These are phyloP conservation scores for Neoarthrinium moseri DNA, from an alignment of 2,329 filamentous ascomycete species.

Conservation along the genomic window DNA sequence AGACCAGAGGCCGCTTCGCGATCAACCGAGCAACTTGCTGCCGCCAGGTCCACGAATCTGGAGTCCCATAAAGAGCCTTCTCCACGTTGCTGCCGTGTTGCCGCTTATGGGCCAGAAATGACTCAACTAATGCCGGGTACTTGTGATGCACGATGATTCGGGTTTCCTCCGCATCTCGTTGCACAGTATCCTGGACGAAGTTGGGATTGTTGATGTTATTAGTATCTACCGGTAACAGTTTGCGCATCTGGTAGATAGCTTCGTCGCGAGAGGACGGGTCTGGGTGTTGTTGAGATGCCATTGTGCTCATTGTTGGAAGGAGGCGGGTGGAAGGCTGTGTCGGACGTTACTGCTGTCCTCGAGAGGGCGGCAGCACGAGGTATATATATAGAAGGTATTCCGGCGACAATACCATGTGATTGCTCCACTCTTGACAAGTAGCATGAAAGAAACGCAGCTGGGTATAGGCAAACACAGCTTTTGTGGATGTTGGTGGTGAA, in stretches of 20 bases:
- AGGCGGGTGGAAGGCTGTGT: too few relatives aligned
- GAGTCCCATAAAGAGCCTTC: conserved; percentile 16
- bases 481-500: too few relatives aligned
- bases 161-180: conserved; percentile 19
- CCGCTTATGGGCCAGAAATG: conserved; percentile 27
- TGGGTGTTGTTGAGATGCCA: background rate
- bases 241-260: background rate
- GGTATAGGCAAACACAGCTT: too few relatives aligned
- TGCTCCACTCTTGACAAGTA: too few relatives aligned
- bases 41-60: conserved; percentile 18
- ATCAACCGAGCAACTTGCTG: conserved; percentile 23
- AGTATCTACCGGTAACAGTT: conserved; percentile 13
- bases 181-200: conserved; percentile 17
- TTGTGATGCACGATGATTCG: conserved; percentile 24
- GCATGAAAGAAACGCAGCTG: too few relatives aligned
- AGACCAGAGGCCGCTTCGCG: conserved; percentile 22
- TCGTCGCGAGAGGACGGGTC: background rate
- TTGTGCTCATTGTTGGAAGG: too few relatives aligned
- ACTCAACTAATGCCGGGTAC: conserved; percentile 21
- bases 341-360: too few relatives aligned
- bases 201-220: conserved; percentile 20
- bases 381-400: too few relatives aligned
- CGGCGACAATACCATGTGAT: too few relatives aligned
- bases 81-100: conserved; percentile 19
- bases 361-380: too few relatives aligned